These are phyloP conservation scores for Argentina anserina DNA, from an alignment of 306 rosid genomes.

Conservation along the genomic window DNA sequence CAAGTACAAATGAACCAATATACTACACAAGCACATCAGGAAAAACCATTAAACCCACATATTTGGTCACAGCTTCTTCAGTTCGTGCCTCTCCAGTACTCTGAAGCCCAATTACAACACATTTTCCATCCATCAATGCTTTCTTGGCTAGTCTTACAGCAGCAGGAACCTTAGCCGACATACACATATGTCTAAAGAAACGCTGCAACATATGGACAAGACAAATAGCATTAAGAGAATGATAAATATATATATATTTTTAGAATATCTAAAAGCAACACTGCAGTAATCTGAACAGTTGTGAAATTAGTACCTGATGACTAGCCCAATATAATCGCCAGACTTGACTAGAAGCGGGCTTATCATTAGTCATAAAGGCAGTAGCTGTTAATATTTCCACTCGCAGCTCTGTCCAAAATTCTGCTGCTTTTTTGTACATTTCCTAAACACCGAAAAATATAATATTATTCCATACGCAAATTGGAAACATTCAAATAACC, in stretches of 20 bases:
- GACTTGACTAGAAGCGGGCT: slow-evolving; percentile 75
- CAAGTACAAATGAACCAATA: slow-evolving; percentile 8
- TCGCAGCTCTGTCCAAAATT: slow-evolving; percentile 91
- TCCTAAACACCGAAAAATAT: slow-evolving; percentile 43
- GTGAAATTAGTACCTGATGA: slow-evolving; percentile 65
- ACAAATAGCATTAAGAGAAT: slow-evolving; percentile 21
- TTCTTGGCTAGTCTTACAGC: slow-evolving; percentile 78
- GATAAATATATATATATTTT: not conserved
- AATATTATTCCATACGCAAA: not conserved
- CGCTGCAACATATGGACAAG: slow-evolving; percentile 59
- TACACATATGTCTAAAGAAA: slow-evolving; percentile 94
- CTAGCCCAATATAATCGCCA: slow-evolving; percentile 99
- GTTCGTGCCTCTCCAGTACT: slow-evolving; percentile 99
- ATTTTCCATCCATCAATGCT: slow-evolving; percentile 71
- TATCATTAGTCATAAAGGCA: slow-evolving; percentile 60
- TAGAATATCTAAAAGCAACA: not conserved
- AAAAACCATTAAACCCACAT: slow-evolving; percentile 54
- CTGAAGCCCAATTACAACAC: slow-evolving; percentile 98
- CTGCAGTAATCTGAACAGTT: not conserved
- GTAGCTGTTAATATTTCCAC: slow-evolving; percentile 72
- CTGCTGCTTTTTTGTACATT: slow-evolving; percentile 86
- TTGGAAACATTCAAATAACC: not conserved
- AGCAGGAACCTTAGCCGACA: slow-evolving; percentile 99
- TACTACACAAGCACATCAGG: slow-evolving; percentile 13
- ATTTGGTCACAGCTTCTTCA: slow-evolving; percentile 97